Evolutionary conservation across 1,284 basidiomycete genomes (phyloP).

Genomic region (Tilletia indica): DNA sequence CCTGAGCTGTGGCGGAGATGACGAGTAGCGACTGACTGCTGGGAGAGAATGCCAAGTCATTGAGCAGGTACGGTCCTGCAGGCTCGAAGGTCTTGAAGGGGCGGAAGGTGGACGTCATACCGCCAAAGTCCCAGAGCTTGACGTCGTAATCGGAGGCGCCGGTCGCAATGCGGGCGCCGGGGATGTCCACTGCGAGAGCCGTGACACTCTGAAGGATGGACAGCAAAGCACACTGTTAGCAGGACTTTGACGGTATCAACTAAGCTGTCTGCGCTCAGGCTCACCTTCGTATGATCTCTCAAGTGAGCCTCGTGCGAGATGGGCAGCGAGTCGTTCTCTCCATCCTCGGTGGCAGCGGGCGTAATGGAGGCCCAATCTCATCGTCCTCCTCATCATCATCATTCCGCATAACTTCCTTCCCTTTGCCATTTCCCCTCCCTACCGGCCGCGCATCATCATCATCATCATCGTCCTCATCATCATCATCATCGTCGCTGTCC

Average conservation of each 20-base stretch:
- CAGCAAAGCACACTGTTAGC: not conserved
- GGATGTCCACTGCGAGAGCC: conserved; percentile 83
- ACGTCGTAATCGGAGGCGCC: conserved; percentile 95
- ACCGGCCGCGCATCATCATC: conserved; percentile 19
- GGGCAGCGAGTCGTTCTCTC: conserved; percentile 17
- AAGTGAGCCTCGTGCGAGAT: conserved; percentile 58
- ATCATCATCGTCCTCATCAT: conserved; percentile 25
- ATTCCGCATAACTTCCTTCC: conserved; percentile 7
- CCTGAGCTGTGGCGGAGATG: conserved; percentile 80
- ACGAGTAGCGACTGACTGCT: conserved; percentile 33
- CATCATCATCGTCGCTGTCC: conserved; percentile 24
- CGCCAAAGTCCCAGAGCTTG: conserved; percentile 99
- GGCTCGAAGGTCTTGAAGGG: conserved; percentile 97
- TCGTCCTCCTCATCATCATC: conserved; percentile 19
- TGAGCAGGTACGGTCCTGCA: conserved; percentile 71
- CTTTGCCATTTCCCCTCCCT: not conserved
- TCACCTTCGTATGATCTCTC: conserved; percentile 83
- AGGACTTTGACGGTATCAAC: no score
- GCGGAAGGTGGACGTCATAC: conserved; percentile 79
- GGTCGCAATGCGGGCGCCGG: conserved; percentile 83
- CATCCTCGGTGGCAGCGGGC: conserved; percentile 15
- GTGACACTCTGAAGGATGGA: conserved; percentile 68
- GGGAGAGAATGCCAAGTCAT: conserved; percentile 40
- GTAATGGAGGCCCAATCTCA: conserved; percentile 24
- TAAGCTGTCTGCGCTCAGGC: conserved; percentile 14